phyloP scores from a whole-genome alignment of 768 basidiomycete species.

The Kwoniella botswanensis region DNA sequence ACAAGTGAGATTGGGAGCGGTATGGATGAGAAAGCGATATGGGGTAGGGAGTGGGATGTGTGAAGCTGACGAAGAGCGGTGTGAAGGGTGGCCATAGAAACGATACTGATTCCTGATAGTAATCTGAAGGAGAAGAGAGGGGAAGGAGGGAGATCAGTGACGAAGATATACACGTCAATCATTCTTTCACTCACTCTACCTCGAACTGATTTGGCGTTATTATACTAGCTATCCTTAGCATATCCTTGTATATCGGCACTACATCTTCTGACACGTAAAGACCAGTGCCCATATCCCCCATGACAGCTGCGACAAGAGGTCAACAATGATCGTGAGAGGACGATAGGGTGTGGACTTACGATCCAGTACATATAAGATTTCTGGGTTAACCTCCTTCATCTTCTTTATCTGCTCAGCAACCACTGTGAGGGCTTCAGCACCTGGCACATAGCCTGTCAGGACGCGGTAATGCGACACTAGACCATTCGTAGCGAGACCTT shows the following conservation, averaged over 20 bases:
- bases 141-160: neutral
- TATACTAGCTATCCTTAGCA: conserved; percentile 74
- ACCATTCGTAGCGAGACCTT: conserved; percentile 74
- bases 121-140: conserved; percentile 62
- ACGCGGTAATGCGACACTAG: conserved; percentile 73
- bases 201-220: conserved; percentile 99
- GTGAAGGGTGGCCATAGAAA: conserved; percentile 70
- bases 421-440: conserved; percentile 73
- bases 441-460: conserved; percentile 89
- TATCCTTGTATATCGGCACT: conserved; percentile 79
- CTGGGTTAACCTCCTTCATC: conserved; percentile 66
- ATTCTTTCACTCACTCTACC: conserved; percentile 71
- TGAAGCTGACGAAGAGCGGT: conserved; percentile 76
- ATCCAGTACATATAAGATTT: conserved; percentile 84
- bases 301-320: conserved; percentile 69
- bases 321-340: neutral
- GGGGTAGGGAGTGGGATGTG: conserved; percentile 72
- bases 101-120: conserved; percentile 73
- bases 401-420: conserved; percentile 69
- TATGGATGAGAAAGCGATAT: conserved; percentile 92
- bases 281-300: conserved; percentile 81
- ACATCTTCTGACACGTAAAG: conserved; percentile 88
- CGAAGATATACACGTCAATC: too few relatives aligned
- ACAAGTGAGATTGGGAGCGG: conserved; percentile 70
- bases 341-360: conserved; percentile 65